phyloP scores from a whole-genome alignment of 331 rosid genomes.

The Stylosanthes scabra region DNA sequence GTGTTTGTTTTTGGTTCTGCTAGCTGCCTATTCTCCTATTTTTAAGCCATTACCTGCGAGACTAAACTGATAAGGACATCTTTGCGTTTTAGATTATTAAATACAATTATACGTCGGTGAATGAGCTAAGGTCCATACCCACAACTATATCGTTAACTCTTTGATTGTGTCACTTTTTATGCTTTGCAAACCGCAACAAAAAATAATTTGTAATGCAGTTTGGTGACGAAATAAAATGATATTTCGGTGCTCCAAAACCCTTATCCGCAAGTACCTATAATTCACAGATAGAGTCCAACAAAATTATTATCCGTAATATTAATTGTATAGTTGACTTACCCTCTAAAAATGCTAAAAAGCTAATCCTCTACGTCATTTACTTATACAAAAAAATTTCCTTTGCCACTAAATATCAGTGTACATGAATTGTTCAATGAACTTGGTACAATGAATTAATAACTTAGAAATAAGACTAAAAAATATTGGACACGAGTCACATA shows the following conservation, averaged over 20 bases:
- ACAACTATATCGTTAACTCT: background rate
- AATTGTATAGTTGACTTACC: background rate
- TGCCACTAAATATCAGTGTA: background rate
- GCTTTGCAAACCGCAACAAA: too few species aligned
- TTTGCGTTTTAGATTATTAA: constrained; percentile 13
- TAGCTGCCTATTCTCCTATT: too few species aligned
- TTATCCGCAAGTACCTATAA: background rate
- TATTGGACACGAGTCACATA: constrained; percentile 2
- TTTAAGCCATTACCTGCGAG: too few species aligned
- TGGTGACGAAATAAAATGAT: background rate
- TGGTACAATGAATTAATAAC: background rate
- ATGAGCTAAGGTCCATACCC: background rate
- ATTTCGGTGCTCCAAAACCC: background rate
- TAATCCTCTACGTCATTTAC: background rate
- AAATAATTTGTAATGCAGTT: background rate
- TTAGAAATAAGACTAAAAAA: background rate
- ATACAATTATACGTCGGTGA: constrained; percentile 5
- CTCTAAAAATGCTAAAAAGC: background rate
- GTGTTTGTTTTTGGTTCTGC: too few species aligned
- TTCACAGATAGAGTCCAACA: background rate
- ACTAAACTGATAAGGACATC: constrained; percentile 1
- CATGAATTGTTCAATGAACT: constrained; percentile 4
- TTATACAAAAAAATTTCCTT: background rate
- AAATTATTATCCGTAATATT: background rate
- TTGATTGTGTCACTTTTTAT: background rate